These are phyloP conservation scores for Ceratobasidium sp. DNA, from an alignment of 1,284 basidiomycete genomes.

Conservation along the genomic window DNA sequence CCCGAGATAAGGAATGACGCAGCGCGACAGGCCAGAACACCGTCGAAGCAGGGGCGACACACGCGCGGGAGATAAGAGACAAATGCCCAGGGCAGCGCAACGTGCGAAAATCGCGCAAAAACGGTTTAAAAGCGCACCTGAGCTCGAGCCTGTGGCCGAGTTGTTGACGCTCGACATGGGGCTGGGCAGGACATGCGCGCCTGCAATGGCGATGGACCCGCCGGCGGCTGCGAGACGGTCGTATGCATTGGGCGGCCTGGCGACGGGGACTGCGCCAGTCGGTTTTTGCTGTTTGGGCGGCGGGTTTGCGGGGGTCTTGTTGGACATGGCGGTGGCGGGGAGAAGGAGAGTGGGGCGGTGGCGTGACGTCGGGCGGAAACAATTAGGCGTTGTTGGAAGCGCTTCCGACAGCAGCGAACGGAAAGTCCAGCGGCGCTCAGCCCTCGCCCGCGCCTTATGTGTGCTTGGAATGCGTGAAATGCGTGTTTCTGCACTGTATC, in stretches of 20 bases:
- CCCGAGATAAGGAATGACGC: conserved; percentile 43
- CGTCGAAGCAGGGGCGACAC: conserved; percentile 14
- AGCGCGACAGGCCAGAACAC: conserved; percentile 31
- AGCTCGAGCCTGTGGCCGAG: conserved; percentile 24
- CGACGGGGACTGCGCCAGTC: conserved; percentile 29
- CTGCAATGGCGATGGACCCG: conserved; percentile 24
- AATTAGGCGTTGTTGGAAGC: conserved; percentile 42
- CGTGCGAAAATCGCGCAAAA: not conserved
- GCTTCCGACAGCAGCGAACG: not conserved
- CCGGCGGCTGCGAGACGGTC: conserved; percentile 38
- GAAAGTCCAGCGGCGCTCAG: not conserved
- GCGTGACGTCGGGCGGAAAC: conserved; percentile 28
- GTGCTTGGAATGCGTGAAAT: not conserved
- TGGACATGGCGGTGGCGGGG: conserved; percentile 1
- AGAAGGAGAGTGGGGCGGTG: conserved; percentile 3
- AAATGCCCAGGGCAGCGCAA: conserved; percentile 24
- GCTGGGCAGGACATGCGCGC: conserved; percentile 28
- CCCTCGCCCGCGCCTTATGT: conserved; percentile 4
- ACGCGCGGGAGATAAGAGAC: conserved; percentile 42
- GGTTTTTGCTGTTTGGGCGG: conserved; percentile 16
- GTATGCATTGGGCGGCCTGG: conserved; percentile 19
- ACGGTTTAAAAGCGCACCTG: conserved; percentile 25
- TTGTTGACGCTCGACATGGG: conserved; percentile 20
- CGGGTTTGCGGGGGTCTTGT: not conserved
- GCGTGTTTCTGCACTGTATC: conserved; percentile 10